Percentiles rank a stretch among this genome's conserved stretches.
These are phyloP conservation scores for Picochlorum sp. DNA, from an alignment of 139 green algal genomes.

Conservation along the genomic window DNA sequence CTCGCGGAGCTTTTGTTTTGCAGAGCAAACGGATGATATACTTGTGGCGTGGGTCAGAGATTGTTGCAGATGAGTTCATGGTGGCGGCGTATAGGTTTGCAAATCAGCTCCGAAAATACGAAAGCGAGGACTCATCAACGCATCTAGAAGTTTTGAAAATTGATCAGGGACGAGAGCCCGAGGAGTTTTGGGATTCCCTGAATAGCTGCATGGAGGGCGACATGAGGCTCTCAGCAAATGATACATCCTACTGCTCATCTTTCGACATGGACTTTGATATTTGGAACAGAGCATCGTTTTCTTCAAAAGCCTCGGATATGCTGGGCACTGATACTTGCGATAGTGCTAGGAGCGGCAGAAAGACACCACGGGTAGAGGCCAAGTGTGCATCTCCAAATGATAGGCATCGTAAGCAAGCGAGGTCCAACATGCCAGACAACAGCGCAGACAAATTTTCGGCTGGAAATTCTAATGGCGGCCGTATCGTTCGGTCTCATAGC, in stretches of 20 bases:
- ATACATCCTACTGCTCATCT: neutral
- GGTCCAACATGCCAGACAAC: neutral
- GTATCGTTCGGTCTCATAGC: no score
- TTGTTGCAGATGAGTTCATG: conserved; percentile 20
- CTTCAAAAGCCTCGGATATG: conserved; percentile 1
- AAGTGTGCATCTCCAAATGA: conserved; percentile 23
- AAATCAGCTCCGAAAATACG: conserved; percentile 36
- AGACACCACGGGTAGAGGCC: conserved; percentile 23
- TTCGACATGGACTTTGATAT: conserved; percentile 34
- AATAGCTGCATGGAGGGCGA: no score
- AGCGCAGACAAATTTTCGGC: no score
- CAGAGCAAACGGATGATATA: conserved; percentile 23
- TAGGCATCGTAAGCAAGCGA: conserved; percentile 26
- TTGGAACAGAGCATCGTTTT: conserved; percentile 10
- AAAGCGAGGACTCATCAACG: conserved; percentile 26
- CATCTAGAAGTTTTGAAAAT: conserved; percentile 21
- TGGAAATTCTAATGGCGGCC: no score
- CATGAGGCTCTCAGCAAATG: no score
- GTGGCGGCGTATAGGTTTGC: conserved; percentile 35
- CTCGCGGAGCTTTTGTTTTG: conserved; percentile 53
- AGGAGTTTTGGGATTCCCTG: conserved; percentile 9
- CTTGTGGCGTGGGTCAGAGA: conserved; percentile 33
- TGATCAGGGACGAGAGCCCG: conserved; percentile 32
- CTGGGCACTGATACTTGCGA: conserved; percentile 2
- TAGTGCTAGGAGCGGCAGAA: conserved; percentile 21